phyloP scores from a whole-genome alignment of 176 grass and related monocot genomes.

The Tillandsia fasciculata region DNA sequence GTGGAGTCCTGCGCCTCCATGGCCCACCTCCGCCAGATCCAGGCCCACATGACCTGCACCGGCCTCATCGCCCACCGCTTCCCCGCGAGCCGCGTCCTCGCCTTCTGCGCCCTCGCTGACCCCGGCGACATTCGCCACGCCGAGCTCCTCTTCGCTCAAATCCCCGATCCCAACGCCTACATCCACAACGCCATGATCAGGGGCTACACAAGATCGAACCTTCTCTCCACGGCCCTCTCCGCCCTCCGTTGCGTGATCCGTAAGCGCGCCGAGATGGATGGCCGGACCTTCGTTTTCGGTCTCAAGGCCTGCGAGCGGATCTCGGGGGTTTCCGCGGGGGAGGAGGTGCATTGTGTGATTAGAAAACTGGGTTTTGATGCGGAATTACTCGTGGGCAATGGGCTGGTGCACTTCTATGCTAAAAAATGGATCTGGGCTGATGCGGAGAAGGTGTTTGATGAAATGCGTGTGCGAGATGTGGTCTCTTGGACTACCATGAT shows the following conservation, averaged over 20 bases:
- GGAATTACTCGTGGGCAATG: conserved; percentile 36
- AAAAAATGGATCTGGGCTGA: not conserved
- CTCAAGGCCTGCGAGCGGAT: conserved; percentile 30
- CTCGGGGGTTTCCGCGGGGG: not conserved
- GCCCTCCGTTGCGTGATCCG: conserved; percentile 35
- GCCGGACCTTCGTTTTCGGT: conserved; percentile 45
- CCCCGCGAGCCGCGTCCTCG: conserved; percentile 50
- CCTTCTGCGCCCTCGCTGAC: conserved; percentile 59
- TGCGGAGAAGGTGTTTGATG: conserved; percentile 32
- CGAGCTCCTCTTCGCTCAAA: conserved; percentile 20
- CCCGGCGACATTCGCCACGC: conserved; percentile 36
- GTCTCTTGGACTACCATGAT: conserved; percentile 66
- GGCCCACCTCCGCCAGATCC: conserved; percentile 47
- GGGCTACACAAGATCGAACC: conserved; percentile 36
- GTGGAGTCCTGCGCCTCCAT: conserved; percentile 61
- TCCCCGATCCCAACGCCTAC: conserved; percentile 38
- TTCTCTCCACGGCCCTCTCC: conserved; percentile 16
- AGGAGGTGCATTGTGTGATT: conserved; percentile 29
- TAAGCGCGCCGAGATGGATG: conserved; percentile 23
- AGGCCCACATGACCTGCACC: conserved; percentile 47
- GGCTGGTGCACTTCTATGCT: conserved; percentile 28
- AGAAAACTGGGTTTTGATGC: conserved; percentile 27
- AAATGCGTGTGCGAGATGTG: conserved; percentile 39
- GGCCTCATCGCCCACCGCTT: conserved; percentile 50
- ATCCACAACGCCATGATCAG: conserved; percentile 59